These are phyloP conservation scores for Pythium sp. DNA, from an alignment of 352 stramenopile genomes.

Conservation along the genomic window DNA sequence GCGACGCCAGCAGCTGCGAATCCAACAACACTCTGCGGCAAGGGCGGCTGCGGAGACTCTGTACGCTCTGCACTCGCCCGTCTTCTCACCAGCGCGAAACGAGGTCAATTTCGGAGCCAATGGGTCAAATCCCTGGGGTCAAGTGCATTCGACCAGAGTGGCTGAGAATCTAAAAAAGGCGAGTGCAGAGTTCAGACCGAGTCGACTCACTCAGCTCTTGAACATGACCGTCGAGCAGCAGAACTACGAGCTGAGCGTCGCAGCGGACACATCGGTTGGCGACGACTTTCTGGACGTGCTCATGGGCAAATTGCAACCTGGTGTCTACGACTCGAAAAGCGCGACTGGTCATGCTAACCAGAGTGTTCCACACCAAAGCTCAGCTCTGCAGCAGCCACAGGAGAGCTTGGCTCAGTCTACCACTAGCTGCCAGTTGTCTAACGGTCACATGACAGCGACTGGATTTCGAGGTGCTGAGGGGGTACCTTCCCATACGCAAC, in stretches of 20 bases:
- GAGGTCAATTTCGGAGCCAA: background rate
- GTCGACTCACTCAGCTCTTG: background rate
- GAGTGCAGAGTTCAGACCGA: background rate
- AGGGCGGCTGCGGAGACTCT: constrained; percentile 4
- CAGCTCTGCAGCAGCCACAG: background rate
- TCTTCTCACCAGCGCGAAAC: background rate
- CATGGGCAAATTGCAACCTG: background rate
- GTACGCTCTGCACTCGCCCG: constrained; percentile 6
- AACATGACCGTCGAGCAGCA: constrained; percentile 10
- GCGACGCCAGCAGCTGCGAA: background rate
- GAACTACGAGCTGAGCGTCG: constrained; percentile 5
- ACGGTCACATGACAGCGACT: background rate
- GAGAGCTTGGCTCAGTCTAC: background rate
- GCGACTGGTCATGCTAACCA: background rate
- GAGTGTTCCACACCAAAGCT: background rate
- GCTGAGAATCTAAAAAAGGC: background rate
- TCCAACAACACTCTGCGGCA: background rate
- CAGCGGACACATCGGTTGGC: background rate
- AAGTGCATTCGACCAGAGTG: background rate
- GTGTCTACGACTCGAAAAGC: background rate
- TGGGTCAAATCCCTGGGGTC: background rate
- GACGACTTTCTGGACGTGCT: constrained; percentile 10
- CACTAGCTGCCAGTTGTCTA: background rate
- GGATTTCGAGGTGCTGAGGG: background rate
- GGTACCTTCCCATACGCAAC: background rate